These are phyloP conservation scores for Colletotrichum sp. DNA, from an alignment of 2,329 filamentous ascomycete genomes.

Conservation along the genomic window DNA sequence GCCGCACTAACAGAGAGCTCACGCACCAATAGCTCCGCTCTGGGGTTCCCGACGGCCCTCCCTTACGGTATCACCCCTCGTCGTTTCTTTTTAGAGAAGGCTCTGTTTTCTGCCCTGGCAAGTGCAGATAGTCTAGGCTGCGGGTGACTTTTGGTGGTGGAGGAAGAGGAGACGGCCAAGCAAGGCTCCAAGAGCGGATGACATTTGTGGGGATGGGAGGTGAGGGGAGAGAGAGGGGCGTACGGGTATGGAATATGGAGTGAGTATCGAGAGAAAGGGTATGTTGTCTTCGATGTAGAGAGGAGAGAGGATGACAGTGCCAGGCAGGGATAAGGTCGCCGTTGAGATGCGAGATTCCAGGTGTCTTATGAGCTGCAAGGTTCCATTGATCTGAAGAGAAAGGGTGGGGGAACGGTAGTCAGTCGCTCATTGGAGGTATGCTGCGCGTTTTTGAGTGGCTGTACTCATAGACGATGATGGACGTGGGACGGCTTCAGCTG, in stretches of 20 bases:
- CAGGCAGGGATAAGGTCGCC: slow-evolving; percentile 17
- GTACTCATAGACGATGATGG: slow-evolving; percentile 4
- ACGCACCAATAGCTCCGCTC: slow-evolving; percentile 22
- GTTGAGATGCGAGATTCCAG: slow-evolving; percentile 24
- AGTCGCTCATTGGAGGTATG: slow-evolving; percentile 4
- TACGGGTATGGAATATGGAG: background rate
- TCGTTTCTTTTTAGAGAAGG: slow-evolving; percentile 22
- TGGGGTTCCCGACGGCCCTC: slow-evolving; percentile 16
- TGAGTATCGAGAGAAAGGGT: background rate
- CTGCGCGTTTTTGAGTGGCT: slow-evolving; percentile 10
- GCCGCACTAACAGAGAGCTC: slow-evolving; percentile 23
- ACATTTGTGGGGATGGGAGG: slow-evolving; percentile 21
- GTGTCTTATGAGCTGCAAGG: slow-evolving; percentile 23
- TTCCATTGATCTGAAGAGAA: slow-evolving; percentile 20
- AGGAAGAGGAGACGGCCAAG: slow-evolving; percentile 5
- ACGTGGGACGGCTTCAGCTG: slow-evolving; percentile 6
- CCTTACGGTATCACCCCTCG: slow-evolving; percentile 22
- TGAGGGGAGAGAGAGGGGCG: background rate
- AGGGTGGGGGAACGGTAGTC: slow-evolving; percentile 14
- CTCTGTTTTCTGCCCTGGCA: slow-evolving; percentile 13
- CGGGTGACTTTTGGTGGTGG: slow-evolving; percentile 17
- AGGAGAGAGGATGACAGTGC: background rate
- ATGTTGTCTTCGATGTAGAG: background rate
- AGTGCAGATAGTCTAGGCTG: background rate
- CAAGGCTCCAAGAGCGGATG: slow-evolving; percentile 9